A percentile compares a stretch with the other conserved stretches of the same genome.
These are phyloP conservation scores for Solanum chaucha DNA, from an alignment of 257 asterid genomes.

Conservation along the genomic window DNA sequence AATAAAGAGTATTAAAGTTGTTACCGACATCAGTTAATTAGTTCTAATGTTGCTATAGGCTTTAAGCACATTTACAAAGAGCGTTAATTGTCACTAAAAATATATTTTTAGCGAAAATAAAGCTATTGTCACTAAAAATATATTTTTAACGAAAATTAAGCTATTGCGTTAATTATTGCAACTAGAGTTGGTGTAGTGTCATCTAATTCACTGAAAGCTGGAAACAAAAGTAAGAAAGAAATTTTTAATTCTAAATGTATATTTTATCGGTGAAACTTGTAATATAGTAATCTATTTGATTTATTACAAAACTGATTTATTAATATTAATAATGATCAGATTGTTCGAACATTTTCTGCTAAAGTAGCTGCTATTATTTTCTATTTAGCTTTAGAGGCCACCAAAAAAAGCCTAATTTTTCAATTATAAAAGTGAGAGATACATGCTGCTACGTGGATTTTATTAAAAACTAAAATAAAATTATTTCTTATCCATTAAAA, in stretches of 20 bases:
- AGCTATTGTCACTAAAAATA: no score
- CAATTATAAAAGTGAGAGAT: neutral
- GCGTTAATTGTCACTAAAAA: accelerated
- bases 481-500: neutral
- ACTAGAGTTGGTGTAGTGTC: neutral
- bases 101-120: accelerated
- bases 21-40: no score
- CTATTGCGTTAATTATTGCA: neutral
- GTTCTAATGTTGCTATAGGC: neutral
- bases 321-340: neutral
- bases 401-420: no score
- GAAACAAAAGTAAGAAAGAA: neutral
- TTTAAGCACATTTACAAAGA: no score
- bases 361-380: neutral
- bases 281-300: neutral
- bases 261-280: neutral
- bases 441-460: neutral
- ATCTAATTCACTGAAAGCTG: neutral
- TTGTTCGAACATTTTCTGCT: neutral
- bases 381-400: neutral
- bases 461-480: no score
- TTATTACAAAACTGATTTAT: neutral
- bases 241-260: neutral
- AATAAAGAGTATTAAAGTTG: accelerated
- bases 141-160: accelerated